These are phyloP conservation scores for Betula pendula DNA, from an alignment of 306 rosid species.

Conservation along the genomic window DNA sequence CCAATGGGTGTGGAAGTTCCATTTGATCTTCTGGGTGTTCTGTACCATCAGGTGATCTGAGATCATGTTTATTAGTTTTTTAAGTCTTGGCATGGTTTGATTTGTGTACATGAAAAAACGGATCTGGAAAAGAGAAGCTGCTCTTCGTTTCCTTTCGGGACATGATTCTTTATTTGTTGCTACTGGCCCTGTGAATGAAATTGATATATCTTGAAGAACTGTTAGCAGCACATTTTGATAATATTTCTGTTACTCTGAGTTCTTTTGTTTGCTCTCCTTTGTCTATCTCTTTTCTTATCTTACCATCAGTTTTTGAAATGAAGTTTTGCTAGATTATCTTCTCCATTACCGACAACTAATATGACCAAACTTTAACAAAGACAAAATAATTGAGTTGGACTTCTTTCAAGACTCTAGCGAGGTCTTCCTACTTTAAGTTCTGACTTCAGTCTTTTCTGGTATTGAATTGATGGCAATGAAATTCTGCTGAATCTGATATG, in stretches of 20 bases:
- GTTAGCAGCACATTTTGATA: slow-evolving; percentile 23
- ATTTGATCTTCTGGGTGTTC: slow-evolving; percentile 71
- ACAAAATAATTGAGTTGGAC: background rate
- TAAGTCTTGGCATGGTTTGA: slow-evolving; percentile 27
- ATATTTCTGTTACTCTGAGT: slow-evolving; percentile 12
- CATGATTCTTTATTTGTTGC: background rate
- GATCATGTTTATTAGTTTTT: slow-evolving; percentile 6
- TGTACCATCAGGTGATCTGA: slow-evolving; percentile 75
- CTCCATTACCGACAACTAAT: background rate
- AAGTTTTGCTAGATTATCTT: slow-evolving; percentile 1
- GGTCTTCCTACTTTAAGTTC: background rate
- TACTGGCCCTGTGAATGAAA: slow-evolving; percentile 12
- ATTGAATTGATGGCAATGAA: background rate
- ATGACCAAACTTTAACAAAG: background rate
- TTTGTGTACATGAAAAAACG: slow-evolving; percentile 15
- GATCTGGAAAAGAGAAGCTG: slow-evolving; percentile 9
- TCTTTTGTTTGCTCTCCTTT: background rate
- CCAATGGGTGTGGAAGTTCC: slow-evolving; percentile 90
- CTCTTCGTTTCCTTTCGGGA: slow-evolving; percentile 11
- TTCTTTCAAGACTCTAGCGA: too few relatives aligned
- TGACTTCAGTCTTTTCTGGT: background rate
- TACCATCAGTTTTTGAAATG: background rate
- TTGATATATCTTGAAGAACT: background rate
- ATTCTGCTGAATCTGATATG: too few relatives aligned
- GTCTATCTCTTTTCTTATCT: background rate